Evolutionary conservation across 2,329 filamentous ascomycete species (phyloP), one percentile per base, ranked within the genome.

Genomic region (Periconia sp.): DNA sequence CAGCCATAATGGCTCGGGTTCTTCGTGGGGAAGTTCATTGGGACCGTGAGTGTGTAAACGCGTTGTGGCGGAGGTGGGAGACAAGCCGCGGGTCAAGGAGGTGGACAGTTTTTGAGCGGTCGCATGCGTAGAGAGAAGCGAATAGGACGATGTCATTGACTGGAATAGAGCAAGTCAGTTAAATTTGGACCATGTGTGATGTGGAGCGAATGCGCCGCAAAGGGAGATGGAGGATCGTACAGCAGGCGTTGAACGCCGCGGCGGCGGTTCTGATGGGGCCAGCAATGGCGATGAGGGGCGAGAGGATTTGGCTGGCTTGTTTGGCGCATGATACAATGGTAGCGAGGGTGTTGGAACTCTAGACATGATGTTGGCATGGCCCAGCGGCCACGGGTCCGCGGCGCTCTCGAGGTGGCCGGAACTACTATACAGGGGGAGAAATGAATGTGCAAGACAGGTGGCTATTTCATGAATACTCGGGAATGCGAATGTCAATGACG

Each of bases 21-120:
- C 87, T 55, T 97, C 92, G 73, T 95, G 91, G 6, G 94, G 91
- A 37, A 99, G 88, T 76, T 99, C 94, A 75, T 99, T 99, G 27
- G 89, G 87, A 31, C 94, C 94, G 77, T 94, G 85, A 59, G 89
- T 85, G 68, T 88, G 84, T 56, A 96, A 81, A 68, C 93, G 86
- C 52, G 88, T 84, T 55, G 92, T 82, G 35, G 92, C 94, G 74
- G 96, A 91, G 43, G 86, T 83, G 0, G 90, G 87, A 6, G 90
- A 86, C 14, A 99, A 82, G 49, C 94, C 94, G 67, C 90, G 83
- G 14, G 82, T 85, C 23, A 96, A 79, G n/a, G 92, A 97, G 3
- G 93, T 95, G 59, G 87, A 82, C 50, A 97, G 79, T 60, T 85
- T 86, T 50, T 86, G 81, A 43, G 91, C 92, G 11, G 90, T 88